Base-by-base conservation (phyloP, 2,329 filamentous ascomycete genomes). In the Ceratocystis huliohia region DNA sequence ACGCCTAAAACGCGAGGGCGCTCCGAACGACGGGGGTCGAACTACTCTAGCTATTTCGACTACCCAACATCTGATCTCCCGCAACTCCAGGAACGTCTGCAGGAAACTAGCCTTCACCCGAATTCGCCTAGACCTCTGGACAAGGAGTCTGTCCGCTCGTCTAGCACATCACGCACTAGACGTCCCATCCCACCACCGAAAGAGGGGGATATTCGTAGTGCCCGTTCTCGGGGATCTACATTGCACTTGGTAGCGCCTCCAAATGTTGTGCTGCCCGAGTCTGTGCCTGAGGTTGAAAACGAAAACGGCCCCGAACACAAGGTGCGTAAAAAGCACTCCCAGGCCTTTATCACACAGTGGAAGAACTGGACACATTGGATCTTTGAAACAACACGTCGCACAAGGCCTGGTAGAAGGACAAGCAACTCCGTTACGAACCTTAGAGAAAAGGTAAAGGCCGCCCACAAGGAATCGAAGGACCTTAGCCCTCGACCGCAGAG, bases 111-210 rank as follows among this genome's bases (percentile, higher is more conserved):
- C 76, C 8, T 76, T 77, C n/a, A 65, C 3, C 64, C 66, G 2
- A 48, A 68, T 48, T 85, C 82, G 22, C 89, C 89, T 3, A 85
- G 85, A 1, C 88, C 90, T 0, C 79, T 93, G 64, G 89, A 94
- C 72, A 93, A 93, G 73, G 87, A 91, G 72, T 87, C 86, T 4
- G 79, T 88, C 65, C 83, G 89, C 44, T 92, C 88, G 20, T 82
- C 82, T 25, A 91, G 89, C 72, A 91, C 91, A 13, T 91, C 90
- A 37, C 81, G 88, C 68, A 86, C 88, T 68, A 85, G 89, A 61
- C 87, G 82, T 46, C 84, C 92, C 5, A 80, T 89, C 50, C 89
- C 88, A 8, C 93, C 93, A 53, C 91, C 93, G 1, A 96, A 96
- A 74, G 92, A 96, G 73, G 84, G 85, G 15, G 76, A 84, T 10